Percentiles rank a stretch among this genome's conserved stretches.
These are phyloP conservation scores for Fusarium phyllophilum DNA, from an alignment of 2,329 filamentous ascomycete genomes.

Conservation along the genomic window DNA sequence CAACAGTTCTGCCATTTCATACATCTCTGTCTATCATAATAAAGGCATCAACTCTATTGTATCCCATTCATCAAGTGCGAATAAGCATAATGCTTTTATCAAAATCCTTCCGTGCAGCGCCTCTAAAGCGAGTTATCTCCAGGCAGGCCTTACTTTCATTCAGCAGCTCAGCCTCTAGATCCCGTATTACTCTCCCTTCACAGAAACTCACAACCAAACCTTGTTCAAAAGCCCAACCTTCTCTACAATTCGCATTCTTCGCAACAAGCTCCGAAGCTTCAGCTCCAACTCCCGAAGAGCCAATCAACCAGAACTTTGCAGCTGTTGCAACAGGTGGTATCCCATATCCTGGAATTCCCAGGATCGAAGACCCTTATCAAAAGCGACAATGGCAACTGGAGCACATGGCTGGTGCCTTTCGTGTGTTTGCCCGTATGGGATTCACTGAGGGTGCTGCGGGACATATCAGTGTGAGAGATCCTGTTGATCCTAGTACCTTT, in stretches of 20 bases:
- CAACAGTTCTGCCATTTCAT: background rate
- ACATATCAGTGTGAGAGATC: constrained; percentile 72
- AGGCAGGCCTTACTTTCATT: constrained; percentile 24
- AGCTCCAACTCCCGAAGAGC: background rate
- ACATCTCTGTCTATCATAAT: background rate
- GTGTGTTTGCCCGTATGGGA: constrained; percentile 58
- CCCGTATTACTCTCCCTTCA: constrained; percentile 3
- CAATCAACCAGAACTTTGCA: constrained; percentile 39
- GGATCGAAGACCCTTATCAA: constrained; percentile 60
- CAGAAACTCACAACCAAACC: background rate
- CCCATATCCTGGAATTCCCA: constrained; percentile 62
- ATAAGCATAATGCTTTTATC: constrained; percentile 26
- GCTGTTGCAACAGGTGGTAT: constrained; percentile 46
- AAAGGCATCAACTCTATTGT: background rate
- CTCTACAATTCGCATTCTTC: constrained; percentile 17
- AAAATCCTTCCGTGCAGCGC: constrained; percentile 9
- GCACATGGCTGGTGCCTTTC: constrained; percentile 58
- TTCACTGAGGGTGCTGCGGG: constrained; percentile 71
- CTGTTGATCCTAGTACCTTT: constrained; percentile 66
- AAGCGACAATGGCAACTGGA: constrained; percentile 51
- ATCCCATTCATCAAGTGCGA: background rate
- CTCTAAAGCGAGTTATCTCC: constrained; percentile 20
- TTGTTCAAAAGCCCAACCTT: background rate
- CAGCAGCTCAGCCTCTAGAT: constrained; percentile 1
- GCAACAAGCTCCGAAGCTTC: constrained; percentile 36